Evolutionary conservation across 352 stramenopile genomes (phyloP).

Genomic region (Halophytophthora batemanensis): DNA sequence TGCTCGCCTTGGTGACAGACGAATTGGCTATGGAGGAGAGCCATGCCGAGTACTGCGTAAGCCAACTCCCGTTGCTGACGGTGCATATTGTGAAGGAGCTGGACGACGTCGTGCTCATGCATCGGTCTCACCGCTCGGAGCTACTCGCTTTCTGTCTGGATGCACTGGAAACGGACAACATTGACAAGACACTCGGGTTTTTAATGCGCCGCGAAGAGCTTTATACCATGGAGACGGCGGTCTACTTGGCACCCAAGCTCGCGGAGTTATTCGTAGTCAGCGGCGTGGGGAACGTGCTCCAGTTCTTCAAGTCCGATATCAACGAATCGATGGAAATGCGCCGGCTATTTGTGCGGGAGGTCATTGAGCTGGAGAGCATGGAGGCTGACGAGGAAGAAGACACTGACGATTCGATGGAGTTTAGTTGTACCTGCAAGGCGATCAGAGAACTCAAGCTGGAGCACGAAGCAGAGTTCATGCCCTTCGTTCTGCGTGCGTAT

Average conservation of each 20-base stretch:
- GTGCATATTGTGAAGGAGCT: conserved; percentile 75
- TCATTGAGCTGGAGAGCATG: conserved; percentile 59
- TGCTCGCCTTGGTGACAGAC: conserved; percentile 48
- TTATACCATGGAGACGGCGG: conserved; percentile 44
- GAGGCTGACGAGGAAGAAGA: conserved; percentile 23
- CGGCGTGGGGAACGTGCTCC: conserved; percentile 44
- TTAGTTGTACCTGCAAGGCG: conserved; percentile 38
- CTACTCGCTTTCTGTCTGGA: conserved; percentile 57
- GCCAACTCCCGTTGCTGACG: conserved; percentile 47
- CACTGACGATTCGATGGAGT: conserved; percentile 21
- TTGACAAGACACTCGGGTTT: conserved; percentile 69
- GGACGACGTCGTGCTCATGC: conserved; percentile 53
- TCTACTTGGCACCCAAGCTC: conserved; percentile 49
- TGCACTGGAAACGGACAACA: conserved; percentile 55
- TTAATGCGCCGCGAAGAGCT: conserved; percentile 48
- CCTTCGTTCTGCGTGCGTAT: conserved; percentile 40
- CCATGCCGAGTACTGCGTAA: conserved; percentile 56
- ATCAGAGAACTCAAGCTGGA: conserved; percentile 65
- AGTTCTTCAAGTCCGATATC: conserved; percentile 58
- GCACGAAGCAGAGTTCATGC: conserved; percentile 66
- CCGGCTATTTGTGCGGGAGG: conserved; percentile 57
- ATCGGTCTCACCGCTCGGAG: conserved; percentile 37
- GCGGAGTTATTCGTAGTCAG: conserved; percentile 57
- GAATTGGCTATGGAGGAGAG: conserved; percentile 31
- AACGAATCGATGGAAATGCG: conserved; percentile 45